phyloP scores from a whole-genome alignment of 805 yeast species.

The Saccharomycopsis sp. region DNA sequence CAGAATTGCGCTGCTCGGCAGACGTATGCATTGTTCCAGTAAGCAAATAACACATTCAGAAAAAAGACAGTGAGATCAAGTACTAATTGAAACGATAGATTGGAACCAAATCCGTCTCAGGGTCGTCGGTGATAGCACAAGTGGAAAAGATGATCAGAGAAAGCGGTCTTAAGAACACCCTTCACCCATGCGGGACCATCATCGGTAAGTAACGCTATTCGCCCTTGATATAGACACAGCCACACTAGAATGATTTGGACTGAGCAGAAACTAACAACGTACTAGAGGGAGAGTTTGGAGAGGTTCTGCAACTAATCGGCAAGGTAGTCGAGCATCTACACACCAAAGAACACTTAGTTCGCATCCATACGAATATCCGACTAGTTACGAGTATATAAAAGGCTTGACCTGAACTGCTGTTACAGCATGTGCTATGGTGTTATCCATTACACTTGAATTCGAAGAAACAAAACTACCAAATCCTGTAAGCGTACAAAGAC shows the following conservation, averaged over 20 bases:
- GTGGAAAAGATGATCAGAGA: slow-evolving; percentile 58
- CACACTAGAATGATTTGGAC: no score
- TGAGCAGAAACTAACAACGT: not conserved
- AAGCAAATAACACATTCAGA: not conserved
- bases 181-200: slow-evolving; percentile 89
- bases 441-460: not conserved
- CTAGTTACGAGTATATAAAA: slow-evolving; percentile 51
- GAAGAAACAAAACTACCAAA: no score
- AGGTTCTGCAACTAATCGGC: slow-evolving; percentile 74
- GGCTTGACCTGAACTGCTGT: not conserved
- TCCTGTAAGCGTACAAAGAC: no score
- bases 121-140: slow-evolving; percentile 69
- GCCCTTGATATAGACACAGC: not conserved
- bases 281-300: slow-evolving; percentile 70
- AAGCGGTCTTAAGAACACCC: slow-evolving; percentile 54
- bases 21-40: not conserved
- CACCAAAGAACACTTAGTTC: slow-evolving; percentile 50
- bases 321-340: slow-evolving; percentile 68
- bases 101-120: slow-evolving; percentile 72
- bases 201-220: slow-evolving; percentile 30
- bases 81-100: slow-evolving; percentile 27
- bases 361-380: slow-evolving; percentile 80
- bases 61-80: not conserved
- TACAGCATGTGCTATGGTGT: not conserved
- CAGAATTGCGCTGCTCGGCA: not conserved